Base-by-base conservation (phyloP, 139 green algal genomes). In the Asterochloris erici region DNA sequence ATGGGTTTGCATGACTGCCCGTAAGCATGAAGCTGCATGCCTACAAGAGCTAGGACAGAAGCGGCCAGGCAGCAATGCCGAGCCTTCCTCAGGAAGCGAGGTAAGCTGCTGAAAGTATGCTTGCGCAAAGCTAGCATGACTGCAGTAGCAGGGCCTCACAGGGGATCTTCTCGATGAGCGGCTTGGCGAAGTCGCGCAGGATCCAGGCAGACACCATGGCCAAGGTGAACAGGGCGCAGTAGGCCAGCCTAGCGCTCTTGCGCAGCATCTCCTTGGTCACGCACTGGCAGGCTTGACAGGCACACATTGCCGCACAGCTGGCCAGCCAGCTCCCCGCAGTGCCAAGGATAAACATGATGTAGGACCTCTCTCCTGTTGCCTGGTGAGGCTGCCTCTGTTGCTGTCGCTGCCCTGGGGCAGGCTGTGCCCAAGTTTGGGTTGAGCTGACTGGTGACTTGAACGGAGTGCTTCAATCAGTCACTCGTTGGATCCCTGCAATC, bases 141-240 rank as follows among this genome's bases (percentile, higher is more conserved):
- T 80, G 47, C 12, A 63, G 26, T 69, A 29, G 28, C 21, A 61
- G 61, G 63, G 11, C 19, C 89, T 83, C 73, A 97, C 96, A 98
- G 71, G 96, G 96, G 27, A 99, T 95, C 80, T 97, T 95, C 86
- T 97, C 90, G 10, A 99, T 86, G n/a, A 99, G 68, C 0, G 93
- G 93, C 68, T 95, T 90, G 0, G 94, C 95, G 82, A 96, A 99
- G 90, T 99, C 96, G 13, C 97, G 87, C 66, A 98, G 68, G 6
- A 92, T 64, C 96, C 96, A 99, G 0, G 95, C 87, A 9, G 92
- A 69, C 2, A 98, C 63, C 86, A 99, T 95, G 1, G 91, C 92
- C 10, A 98, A 83, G 26, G 94, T 91, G 87, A 99, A 99, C 12
- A 99, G 87, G 10, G 93, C 84, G 68, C 87, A 93, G 78, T 96